Percentiles rank a stretch among this genome's conserved stretches.
Evolutionary conservation across 2,329 filamentous ascomycete species (phyloP).

Genomic region (Arthrocladium fulminans): DNA sequence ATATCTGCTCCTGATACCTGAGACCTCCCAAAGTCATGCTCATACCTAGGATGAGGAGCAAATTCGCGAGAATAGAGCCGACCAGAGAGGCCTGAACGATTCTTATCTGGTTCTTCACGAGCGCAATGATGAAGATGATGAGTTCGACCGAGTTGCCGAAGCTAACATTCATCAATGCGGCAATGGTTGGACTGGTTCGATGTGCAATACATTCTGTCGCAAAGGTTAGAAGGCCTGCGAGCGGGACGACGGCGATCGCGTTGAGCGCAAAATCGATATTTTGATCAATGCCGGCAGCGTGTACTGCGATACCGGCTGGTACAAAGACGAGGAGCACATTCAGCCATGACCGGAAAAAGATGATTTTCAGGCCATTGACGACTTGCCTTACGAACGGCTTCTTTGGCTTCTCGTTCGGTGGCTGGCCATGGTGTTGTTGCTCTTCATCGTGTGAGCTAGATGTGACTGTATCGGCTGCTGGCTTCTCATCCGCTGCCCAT

Average conservation of each 20-base stretch:
- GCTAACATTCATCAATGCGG: slow-evolving; percentile 78
- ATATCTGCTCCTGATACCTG: slow-evolving; percentile 70
- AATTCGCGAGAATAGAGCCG: slow-evolving; percentile 81
- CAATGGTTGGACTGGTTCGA: slow-evolving; percentile 68
- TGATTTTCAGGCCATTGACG: slow-evolving; percentile 45
- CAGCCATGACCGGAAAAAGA: slow-evolving; percentile 73
- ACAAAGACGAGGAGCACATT: slow-evolving; percentile 73
- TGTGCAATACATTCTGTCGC: slow-evolving; percentile 78
- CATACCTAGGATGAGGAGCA: slow-evolving; percentile 82
- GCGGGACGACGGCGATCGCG: slow-evolving; percentile 83
- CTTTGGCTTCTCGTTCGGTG: slow-evolving; percentile 13
- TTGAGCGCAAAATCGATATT: slow-evolving; percentile 75
- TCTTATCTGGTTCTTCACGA: slow-evolving; percentile 62
- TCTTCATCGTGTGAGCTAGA: neutral
- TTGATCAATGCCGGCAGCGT: slow-evolving; percentile 52
- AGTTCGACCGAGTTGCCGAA: slow-evolving; percentile 89
- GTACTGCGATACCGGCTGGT: slow-evolving; percentile 68
- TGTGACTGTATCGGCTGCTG: neutral
- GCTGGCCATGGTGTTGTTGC: slow-evolving; percentile 9
- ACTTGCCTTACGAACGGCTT: slow-evolving; percentile 12
- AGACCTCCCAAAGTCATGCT: slow-evolving; percentile 83
- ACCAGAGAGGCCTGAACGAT: slow-evolving; percentile 91
- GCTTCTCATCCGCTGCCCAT: slow-evolving; percentile 11
- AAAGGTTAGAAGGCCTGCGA: slow-evolving; percentile 80
- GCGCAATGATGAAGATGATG: slow-evolving; percentile 66